A percentile compares a stretch with the other conserved stretches of the same genome.
Evolutionary conservation across 2,329 filamentous ascomycete genomes (phyloP).

Genomic region (Elsinoe arachidis): DNA sequence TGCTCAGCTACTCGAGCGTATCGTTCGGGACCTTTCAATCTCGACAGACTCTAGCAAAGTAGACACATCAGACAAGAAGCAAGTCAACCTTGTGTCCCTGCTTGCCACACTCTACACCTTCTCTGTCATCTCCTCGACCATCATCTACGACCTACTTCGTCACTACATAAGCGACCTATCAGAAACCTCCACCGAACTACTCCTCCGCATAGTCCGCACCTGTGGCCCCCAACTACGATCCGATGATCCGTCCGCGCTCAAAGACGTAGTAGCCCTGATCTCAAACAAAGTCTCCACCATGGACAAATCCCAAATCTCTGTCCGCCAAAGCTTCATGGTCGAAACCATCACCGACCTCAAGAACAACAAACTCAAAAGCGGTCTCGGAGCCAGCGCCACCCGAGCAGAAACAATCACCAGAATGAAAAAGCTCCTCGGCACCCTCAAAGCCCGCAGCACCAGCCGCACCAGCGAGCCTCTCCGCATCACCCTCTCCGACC

Average conservation of each 20-base stretch:
- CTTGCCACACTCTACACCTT: conserved; percentile 87
- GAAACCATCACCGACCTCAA: conserved; percentile 92
- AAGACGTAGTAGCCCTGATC: conserved; percentile 76
- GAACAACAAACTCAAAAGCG: conserved; percentile 81
- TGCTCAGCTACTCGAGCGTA: conserved; percentile 70
- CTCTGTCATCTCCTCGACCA: conserved; percentile 69
- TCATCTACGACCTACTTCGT: conserved; percentile 87
- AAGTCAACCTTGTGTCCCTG: conserved; percentile 70
- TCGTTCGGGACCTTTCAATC: conserved; percentile 65
- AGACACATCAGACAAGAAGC: conserved; percentile 47
- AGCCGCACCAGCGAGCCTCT: conserved; percentile 68
- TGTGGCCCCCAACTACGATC: conserved; percentile 75
- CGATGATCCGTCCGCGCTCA: conserved; percentile 80
- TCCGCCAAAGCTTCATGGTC: conserved; percentile 94
- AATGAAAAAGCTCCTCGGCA: conserved; percentile 81
- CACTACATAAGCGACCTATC: conserved; percentile 65
- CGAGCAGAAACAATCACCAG: conserved; percentile 73
- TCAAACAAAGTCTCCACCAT: conserved; percentile 60
- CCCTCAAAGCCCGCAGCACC: conserved; percentile 58
- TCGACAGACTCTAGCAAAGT: conserved; percentile 14
- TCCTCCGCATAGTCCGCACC: conserved; percentile 72
- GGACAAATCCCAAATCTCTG: conserved; percentile 64
- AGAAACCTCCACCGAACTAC: conserved; percentile 79
- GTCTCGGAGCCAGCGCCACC: conserved; percentile 59
- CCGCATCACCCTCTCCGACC: conserved; percentile 70